A percentile compares a stretch with the other conserved stretches of the same genome.
Conservation (phyloP, 768 basidiomycete species). For the Paxillus ammoniavirescens region DNA sequence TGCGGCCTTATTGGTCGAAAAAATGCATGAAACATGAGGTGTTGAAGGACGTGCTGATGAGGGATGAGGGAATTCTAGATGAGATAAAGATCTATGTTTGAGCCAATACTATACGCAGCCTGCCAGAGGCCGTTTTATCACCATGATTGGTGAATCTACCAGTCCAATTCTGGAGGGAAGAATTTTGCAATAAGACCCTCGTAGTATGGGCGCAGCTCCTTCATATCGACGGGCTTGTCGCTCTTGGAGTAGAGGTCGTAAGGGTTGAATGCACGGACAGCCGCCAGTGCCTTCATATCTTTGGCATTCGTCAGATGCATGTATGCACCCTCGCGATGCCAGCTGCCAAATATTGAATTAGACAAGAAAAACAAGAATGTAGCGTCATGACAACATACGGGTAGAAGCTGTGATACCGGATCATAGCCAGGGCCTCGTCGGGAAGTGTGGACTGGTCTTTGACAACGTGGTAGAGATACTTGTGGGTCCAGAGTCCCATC, state of each 20-base stretch:
- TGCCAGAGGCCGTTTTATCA: conserved; percentile 1
- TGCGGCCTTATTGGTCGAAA: too few species aligned
- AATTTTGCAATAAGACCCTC: conserved; percentile 77
- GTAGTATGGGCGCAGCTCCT: conserved; percentile 79
- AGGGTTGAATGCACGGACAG: conserved; percentile 87
- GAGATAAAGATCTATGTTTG: conserved; percentile 7
- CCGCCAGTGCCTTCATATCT: conserved; percentile 61
- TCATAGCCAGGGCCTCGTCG: conserved; percentile 83
- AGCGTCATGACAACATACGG: conserved; percentile 45
- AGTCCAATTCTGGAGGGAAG: conserved; percentile 80
- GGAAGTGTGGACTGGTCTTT: conserved; percentile 83
- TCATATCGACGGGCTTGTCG: conserved; percentile 63
- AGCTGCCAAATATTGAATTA: conserved; percentile 36
- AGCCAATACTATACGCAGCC: not conserved
- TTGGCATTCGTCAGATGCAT: conserved; percentile 72
- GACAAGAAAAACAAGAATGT: not conserved
- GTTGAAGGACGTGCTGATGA: too few species aligned
- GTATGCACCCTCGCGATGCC: conserved; percentile 91
- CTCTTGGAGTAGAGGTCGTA: conserved; percentile 94
- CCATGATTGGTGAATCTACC: conserved; percentile 46
- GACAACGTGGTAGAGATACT: conserved; percentile 84
- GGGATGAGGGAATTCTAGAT: not conserved
- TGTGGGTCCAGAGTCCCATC: not conserved
- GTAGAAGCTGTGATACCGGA: conserved; percentile 94
- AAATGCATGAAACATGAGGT: too few species aligned